These are phyloP conservation scores for Galerina sulciceps DNA, from an alignment of 768 basidiomycete genomes.

Conservation along the genomic window DNA sequence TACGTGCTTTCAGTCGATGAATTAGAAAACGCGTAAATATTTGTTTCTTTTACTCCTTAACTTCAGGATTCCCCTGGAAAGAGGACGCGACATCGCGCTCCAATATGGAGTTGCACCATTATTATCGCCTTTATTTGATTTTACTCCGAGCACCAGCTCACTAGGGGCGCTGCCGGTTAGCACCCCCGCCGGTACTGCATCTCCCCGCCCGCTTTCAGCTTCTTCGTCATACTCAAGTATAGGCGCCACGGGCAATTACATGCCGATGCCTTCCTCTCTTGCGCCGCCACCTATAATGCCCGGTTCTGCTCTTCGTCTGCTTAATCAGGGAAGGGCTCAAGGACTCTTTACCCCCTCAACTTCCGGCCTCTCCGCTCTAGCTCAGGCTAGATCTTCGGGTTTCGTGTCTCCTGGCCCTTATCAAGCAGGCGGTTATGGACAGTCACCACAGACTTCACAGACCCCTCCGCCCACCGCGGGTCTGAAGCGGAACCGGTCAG, in stretches of 20 bases:
- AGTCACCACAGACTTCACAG: constrained; percentile 51
- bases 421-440: constrained; percentile 46
- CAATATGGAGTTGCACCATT: constrained; percentile 92
- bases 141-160: constrained; percentile 76
- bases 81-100: constrained; percentile 89
- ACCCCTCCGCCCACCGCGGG: constrained; percentile 56
- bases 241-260: constrained; percentile 48
- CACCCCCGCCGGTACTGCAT: constrained; percentile 49
- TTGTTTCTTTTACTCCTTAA: neutral
- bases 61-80: constrained; percentile 91
- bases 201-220: constrained; percentile 69
- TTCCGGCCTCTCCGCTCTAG: constrained; percentile 50
- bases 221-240: constrained; percentile 69
- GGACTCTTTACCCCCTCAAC: constrained; percentile 87
- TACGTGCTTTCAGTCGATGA: constrained; percentile 38
- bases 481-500: constrained; percentile 47
- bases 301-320: constrained; percentile 80
- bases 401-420: constrained; percentile 59
- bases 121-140: constrained; percentile 91
- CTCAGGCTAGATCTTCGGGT: constrained; percentile 42
- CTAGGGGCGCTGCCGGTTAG: constrained; percentile 68
- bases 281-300: constrained; percentile 88
- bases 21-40: constrained; percentile 19
- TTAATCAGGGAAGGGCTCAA: constrained; percentile 86
- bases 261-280: constrained; percentile 55